These are phyloP conservation scores for Lecanoromycetidae sp. DNA, from an alignment of 2,329 filamentous ascomycete species.

Conservation along the genomic window DNA sequence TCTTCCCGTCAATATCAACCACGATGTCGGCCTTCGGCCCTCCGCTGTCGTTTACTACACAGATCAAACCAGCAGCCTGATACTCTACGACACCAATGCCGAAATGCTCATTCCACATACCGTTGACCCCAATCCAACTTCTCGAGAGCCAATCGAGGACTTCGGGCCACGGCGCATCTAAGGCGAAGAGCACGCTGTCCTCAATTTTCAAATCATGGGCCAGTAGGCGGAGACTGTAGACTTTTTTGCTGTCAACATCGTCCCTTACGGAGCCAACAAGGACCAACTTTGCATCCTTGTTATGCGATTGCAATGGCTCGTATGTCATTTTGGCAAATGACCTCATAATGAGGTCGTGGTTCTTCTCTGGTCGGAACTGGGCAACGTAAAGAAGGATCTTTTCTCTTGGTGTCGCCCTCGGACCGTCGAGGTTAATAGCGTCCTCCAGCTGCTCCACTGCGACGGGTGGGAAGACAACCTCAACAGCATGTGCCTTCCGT, in stretches of 20 bases:
- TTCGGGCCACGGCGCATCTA: constrained; percentile 79
- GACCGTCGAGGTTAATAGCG: constrained; percentile 56
- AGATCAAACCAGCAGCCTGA: constrained; percentile 84
- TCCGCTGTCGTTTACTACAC: constrained; percentile 85
- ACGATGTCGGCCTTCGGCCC: constrained; percentile 93
- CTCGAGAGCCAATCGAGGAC: constrained; percentile 67
- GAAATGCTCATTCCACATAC: constrained; percentile 99
- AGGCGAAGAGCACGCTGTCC: constrained; percentile 72
- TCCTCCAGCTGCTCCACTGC: constrained; percentile 74
- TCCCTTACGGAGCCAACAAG: constrained; percentile 89
- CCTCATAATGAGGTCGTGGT: constrained; percentile 74
- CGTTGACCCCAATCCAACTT: constrained; percentile 80
- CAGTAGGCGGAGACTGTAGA: constrained; percentile 77
- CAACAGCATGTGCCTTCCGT: constrained; percentile 42
- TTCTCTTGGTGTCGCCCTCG: constrained; percentile 55
- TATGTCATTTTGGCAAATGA: constrained; percentile 74
- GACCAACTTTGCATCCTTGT: constrained; percentile 53
- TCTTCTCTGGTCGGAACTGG: constrained; percentile 95
- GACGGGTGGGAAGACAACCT: constrained; percentile 81
- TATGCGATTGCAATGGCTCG: constrained; percentile 46
- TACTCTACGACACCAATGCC: constrained; percentile 98
- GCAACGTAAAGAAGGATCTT: constrained; percentile 79
- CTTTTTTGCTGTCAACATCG: constrained; percentile 58
- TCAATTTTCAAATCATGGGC: constrained; percentile 78
- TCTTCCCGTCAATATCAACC: constrained; percentile 60